phyloP scores from a whole-genome alignment of 805 yeast genomes.

The Kazachstania bromeliacearum region DNA sequence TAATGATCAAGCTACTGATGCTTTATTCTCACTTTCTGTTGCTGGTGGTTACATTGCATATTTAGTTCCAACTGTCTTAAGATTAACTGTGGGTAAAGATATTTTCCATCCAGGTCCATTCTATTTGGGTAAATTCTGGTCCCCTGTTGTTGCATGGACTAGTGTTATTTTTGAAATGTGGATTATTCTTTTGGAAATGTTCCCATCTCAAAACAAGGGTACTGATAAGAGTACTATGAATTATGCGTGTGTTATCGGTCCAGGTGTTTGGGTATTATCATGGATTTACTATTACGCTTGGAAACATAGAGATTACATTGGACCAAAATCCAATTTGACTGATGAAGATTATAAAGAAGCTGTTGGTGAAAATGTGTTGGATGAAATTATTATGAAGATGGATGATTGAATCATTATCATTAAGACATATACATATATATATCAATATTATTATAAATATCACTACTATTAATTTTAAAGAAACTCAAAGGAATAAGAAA shows the following conservation, averaged over 20 bases:
- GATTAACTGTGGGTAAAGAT: slow-evolving; percentile 37
- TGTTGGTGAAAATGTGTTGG: slow-evolving; percentile 19
- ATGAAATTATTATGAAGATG: too few relatives aligned
- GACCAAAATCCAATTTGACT: slow-evolving; percentile 38
- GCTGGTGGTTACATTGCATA: slow-evolving; percentile 36
- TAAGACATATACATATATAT: too few relatives aligned
- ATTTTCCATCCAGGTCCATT: too few relatives aligned
- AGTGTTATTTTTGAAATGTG: slow-evolving; percentile 43
- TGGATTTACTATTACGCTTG: slow-evolving; percentile 41
- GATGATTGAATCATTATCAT: too few relatives aligned
- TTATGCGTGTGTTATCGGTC: slow-evolving; percentile 58
- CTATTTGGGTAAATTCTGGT: slow-evolving; percentile 44
- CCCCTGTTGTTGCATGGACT: slow-evolving; percentile 38
- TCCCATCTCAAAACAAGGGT: slow-evolving; percentile 39
- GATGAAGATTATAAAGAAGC: slow-evolving; percentile 23
- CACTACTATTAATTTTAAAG: too few relatives aligned
- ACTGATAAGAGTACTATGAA: slow-evolving; percentile 45
- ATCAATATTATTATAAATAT: too few relatives aligned
- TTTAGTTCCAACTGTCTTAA: slow-evolving; percentile 32
- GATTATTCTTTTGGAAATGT: slow-evolving; percentile 48
- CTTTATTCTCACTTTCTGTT: slow-evolving; percentile 35
- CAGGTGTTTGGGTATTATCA: slow-evolving; percentile 50
- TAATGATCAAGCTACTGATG: slow-evolving; percentile 36
- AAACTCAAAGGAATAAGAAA: too few relatives aligned
- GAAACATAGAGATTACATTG: slow-evolving; percentile 46